Base-by-base conservation (phyloP, 139 green algal genomes). In the Chlamydomonas incerta region DNA sequence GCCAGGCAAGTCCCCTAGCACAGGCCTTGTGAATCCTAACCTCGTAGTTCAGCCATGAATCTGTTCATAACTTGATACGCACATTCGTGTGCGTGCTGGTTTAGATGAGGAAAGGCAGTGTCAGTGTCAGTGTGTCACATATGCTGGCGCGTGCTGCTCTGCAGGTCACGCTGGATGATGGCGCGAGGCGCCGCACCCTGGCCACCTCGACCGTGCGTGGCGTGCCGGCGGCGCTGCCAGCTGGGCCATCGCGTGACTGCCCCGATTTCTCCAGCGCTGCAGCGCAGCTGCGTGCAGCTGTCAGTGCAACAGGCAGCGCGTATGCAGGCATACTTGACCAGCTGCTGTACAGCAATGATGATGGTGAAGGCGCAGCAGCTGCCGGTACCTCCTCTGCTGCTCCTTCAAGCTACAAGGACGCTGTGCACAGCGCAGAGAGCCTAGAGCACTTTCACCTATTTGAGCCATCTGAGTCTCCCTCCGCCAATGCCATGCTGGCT, bases 371-470 rank as follows among this genome's bases (percentile, higher is more conserved):
- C 31, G 23, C 21, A 2, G 8, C 8, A 66, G 60, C 23, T n/a
- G 23, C 13, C 52, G 11, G 31, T 66, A n/a, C 18, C 2, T 6
- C 24, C 9, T 2, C 2, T 66, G 60, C 23, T n/a, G 60, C 60
- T n/a, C 17, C 57, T 26, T 14, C 57, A 28, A 26, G 57, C 57
- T 26, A 57, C 50, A 14, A 20, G 4, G 52, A 46, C 37, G 75
- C 85, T 0, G 75, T 89, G 0, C 17, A 28, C 9, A 28, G 57
- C 29, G 85, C 75, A 3, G 76, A 89, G 57, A 71, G 66, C 57
- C 69, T 89, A 5, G 85, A 89, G 76, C 85, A 89, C 31, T 89
- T 89, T 57, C 85, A 89, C 58, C 21, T 89, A 0, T 89, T 89
- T 55, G 15, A 52, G 52, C 28, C 72, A 0, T 74, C 68, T 0